Evolutionary conservation across 768 basidiomycete genomes (phyloP), one percentile per base, ranked within the genome.

Genomic region (Leccinum olivaceopallidum): DNA sequence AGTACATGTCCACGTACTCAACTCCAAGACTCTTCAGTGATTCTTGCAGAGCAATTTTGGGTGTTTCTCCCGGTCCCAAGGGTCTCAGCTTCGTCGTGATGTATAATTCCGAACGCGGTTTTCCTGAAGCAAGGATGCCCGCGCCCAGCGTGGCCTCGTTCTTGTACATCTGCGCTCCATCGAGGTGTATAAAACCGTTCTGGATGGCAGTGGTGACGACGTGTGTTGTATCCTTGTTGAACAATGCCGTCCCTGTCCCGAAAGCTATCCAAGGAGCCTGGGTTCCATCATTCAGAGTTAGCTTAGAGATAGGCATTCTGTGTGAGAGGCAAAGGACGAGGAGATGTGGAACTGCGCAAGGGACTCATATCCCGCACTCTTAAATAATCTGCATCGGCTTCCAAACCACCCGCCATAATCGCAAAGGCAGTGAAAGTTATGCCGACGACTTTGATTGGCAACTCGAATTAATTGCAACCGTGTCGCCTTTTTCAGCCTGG

Each of bases 201-300:
- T 79, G 74, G 55, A 89, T 82, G 20, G 88, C 87, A 20, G 69
- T 59, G 36, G 66, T 70, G 50, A 84, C 75, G 4, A 74, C 65
- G 0, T 60, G 14, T 24, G 75, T 62, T 12, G 79, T 82, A 62
- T 87, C 81, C 61, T 77, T 77, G 13, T 60, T 55, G 58, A 65
- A 83, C 16, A 83, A 73, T 2, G 84, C 84, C 2, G 84, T 83
- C 0, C 87, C 87, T 18, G 83, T 86, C 18, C 87, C 87, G 61
- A 84, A 87, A 2, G 78, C 87, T 28, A 87, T 72, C 81, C 80
- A 82, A 16, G 88, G 87, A 39, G 81, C 74, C 5, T 64, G 65
- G 20, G 70, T 74, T 20, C 84, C 84, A 65, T 87, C 84, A 68
- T 87, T 86, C 66, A 89, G 80, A 55, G 73, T 65, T 53, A 84